Evolutionary conservation across 768 basidiomycete species (phyloP), one percentile per base, ranked within the genome.

Genomic region (Podaxis mareebaensis): DNA sequence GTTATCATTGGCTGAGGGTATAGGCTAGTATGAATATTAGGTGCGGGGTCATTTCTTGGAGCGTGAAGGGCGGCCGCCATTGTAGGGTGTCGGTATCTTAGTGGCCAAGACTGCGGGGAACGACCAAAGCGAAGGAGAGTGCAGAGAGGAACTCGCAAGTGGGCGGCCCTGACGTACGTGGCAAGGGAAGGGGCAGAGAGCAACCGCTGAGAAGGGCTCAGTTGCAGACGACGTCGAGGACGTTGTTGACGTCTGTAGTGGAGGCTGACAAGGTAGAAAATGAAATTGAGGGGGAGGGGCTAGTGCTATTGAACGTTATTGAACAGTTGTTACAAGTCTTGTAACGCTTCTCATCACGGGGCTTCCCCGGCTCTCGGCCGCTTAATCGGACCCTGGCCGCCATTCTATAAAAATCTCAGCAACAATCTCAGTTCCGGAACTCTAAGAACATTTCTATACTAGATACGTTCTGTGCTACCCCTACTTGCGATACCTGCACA

Each of bases 401-500:
- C 53, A 53, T 20, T 20, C n/a, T 10, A 46, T 17, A 39, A 52
- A 26, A 63, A 30, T 49, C 58, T 60, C 60, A 40, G 10, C 52
- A 10, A 40, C 36, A 63, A 46, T 44, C 38, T 48, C 26, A 3
- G 17, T 49, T 48, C 20, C 17, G 10, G 39, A 49, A 58, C 46
- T 58, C 58, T 38, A 49, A 11, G 28, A 20, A 58, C 56, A 54
- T 30, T 53, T 57, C n/a, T 52, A 33, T 48, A 46, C 17, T 51
- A 57, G 49, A 62, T 38, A 51, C 33, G 15, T 30, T 36, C 26
- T 39, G 30, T 54, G 26, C 28, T 40, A 39, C 33, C 39, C 62
- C 73, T 77, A 86, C 75, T 85, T 86, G 67, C 85, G 85, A 74
- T 86, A 87, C 83, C 83, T 85, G 68, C 22, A 38, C 36, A 38